Percentiles rank a stretch among this genome's conserved stretches.
These are phyloP conservation scores for Aphelidium insulamus DNA, from an alignment of 371 early-diverging fungal species.

Conservation along the genomic window DNA sequence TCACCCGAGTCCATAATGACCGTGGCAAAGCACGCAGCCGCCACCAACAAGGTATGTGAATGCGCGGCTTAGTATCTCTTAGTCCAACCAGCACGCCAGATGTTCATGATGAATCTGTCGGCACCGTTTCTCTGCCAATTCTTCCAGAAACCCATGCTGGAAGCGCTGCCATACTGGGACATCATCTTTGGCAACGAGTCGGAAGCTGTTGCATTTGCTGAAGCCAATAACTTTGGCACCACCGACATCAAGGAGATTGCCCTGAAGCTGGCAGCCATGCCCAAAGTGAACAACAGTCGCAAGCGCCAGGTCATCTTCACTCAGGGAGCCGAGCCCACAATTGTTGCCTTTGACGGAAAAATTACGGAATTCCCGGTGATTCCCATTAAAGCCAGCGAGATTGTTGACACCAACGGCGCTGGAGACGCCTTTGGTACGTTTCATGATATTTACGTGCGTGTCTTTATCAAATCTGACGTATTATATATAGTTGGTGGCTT, in stretches of 20 bases:
- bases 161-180: slow-evolving; percentile 59
- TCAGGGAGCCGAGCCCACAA: slow-evolving; percentile 56
- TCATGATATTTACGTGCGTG: too few species aligned
- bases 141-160: slow-evolving; percentile 60
- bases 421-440: slow-evolving; percentile 96
- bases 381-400: slow-evolving; percentile 34
- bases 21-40: slow-evolving; percentile 70
- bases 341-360: slow-evolving; percentile 38
- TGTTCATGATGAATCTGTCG: slow-evolving; percentile 74
- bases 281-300: slow-evolving; percentile 42
- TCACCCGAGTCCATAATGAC: slow-evolving; percentile 52
- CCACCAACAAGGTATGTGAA: slow-evolving; percentile 33
- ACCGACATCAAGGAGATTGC: slow-evolving; percentile 56
- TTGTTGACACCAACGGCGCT: slow-evolving; percentile 91
- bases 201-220: slow-evolving; percentile 68
- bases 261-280: slow-evolving; percentile 48
- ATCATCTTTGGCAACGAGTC: slow-evolving; percentile 86
- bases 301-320: slow-evolving; percentile 79
- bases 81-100: slow-evolving; percentile 14
- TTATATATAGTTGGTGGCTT: slow-evolving; percentile 90
- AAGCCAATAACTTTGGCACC: slow-evolving; percentile 17
- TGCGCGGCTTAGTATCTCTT: background rate
- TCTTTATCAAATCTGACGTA: too few species aligned
- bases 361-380: slow-evolving; percentile 39
- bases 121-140: slow-evolving; percentile 87